Base-by-base conservation (phyloP, 2,329 filamentous ascomycete species). In the Xylaria digitata region DNA sequence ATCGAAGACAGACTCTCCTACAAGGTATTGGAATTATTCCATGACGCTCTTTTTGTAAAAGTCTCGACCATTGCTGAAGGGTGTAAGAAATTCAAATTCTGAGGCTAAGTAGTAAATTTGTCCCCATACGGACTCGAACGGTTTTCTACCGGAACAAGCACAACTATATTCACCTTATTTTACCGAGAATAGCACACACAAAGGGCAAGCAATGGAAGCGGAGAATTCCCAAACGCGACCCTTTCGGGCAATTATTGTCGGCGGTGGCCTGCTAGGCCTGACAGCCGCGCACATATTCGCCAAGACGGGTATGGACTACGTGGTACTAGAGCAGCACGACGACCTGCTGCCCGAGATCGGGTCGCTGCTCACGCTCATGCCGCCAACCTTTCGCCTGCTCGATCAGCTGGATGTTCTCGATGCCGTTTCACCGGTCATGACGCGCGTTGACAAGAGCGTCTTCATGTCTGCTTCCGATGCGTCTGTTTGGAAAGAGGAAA, bases 291-390 rank as follows among this genome's bases (percentile, higher is more conserved):
- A 77, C 56, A 72, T 74, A 2, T 67, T 77, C 19, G 62, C 65
- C 17, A 70, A 73, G 56, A 69, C 73, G n/a, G 71, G 65, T 8
- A 74, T 77, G 63, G 74, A 77, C 63, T 77, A 72, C 60, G 68
- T 76, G n/a, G 63, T 76, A 52, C 64, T 77, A 0, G 75, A 77
- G 58, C 66, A 71, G 42, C 71, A 73, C 19, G 66, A 71, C 3
- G 59, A 67, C n/a, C 42, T 75, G 17, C 26, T 65, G 59, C 68
- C 67, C 6, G 56, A 70, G 26, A 67, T 71, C 17, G 75, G 75
- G 23, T 71, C 73, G 23, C 64, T 71, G 17, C 67, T 75, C 0
- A 69, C 64, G 19, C 23, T 76, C 11, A 70, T 71, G 70, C 74
- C 75, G 19, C 68, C 70, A 34, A 75, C 71, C 6, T 71, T 74